Base-by-base conservation (phyloP, 306 rosid species). In the Quercus bicolor region DNA sequence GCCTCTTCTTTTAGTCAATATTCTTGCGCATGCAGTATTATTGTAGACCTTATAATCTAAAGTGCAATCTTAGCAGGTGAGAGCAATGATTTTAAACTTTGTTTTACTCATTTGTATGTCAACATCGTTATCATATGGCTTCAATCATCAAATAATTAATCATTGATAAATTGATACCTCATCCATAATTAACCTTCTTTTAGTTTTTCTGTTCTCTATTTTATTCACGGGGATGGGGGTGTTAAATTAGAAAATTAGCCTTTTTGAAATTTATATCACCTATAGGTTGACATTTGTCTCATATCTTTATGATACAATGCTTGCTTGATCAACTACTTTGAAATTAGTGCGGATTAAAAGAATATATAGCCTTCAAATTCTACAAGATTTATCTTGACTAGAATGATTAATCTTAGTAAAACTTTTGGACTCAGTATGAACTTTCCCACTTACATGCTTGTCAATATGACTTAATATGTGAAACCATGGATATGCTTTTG, bases 181-280 rank as follows among this genome's bases (percentile, higher is more conserved):
- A 40, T 60, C 57, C 68, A 59, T 24, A 56, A 31, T 21, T 20
- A 68, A 57, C 51, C 55, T 56, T 56, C 29, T 75, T n/a, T 28
- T 29, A 31, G 33, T 70, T 70, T 31, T 48, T 62, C 14, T 23
- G 53, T 7, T 40, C 66, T 71, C 80, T 62, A 14, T 19, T 48
- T 48, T 48, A 48, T 48, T 48, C 53, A 11, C 53, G 4, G 16
- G 16, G 16, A 3, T 12, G 9, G 37, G 4, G 52, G 19, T 1
- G 15, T 19, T 5, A 23, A 20, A 66, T 19, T 26, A 23, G 23
- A 66, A n/a, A 5, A 18, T 34, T 81, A 77, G 74, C 70, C 68
- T 68, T 74, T 74, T 82, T 69, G 66, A 69, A 78, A 48, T 69
- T 74, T 40, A 73, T 53, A 78, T 54, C 80, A 52, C 73, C 60